Percentiles rank a stretch among this genome's conserved stretches.
Conservation (phyloP, 805 yeast species). For the Wickerhamiella dianesei region DNA sequence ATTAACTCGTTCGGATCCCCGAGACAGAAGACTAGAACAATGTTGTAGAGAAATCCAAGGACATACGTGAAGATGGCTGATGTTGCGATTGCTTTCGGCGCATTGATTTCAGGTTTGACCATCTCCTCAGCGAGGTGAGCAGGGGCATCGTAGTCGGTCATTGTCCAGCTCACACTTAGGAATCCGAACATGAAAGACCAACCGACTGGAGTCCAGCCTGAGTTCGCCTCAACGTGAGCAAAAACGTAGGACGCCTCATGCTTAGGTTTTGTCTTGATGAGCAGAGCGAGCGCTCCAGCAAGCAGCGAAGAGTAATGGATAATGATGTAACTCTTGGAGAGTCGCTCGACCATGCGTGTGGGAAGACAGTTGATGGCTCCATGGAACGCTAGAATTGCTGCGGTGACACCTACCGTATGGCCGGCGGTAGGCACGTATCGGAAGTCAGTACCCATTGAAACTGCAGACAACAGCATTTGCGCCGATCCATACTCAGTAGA, state of each 20-base stretch:
- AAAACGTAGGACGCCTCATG: slow-evolving; percentile 36
- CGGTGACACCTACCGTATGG: slow-evolving; percentile 22
- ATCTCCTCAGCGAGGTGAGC: slow-evolving; percentile 61
- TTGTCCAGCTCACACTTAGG: slow-evolving; percentile 31
- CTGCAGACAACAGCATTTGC: slow-evolving; percentile 24
- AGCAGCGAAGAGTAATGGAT: slow-evolving; percentile 36
- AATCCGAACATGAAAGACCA: slow-evolving; percentile 47
- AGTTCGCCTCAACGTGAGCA: slow-evolving; percentile 31
- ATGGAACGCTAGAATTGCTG: slow-evolving; percentile 35
- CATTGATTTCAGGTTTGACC: slow-evolving; percentile 38
- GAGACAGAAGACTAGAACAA: slow-evolving; percentile 23
- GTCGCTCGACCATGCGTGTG: slow-evolving; percentile 35
- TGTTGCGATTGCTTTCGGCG: slow-evolving; percentile 46
- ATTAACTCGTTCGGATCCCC: slow-evolving; percentile 18
- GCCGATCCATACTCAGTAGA: slow-evolving; percentile 27
- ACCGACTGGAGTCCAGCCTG: slow-evolving; percentile 40
- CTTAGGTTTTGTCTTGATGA: slow-evolving; percentile 38
- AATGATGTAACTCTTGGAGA: slow-evolving; percentile 39
- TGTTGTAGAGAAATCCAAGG: slow-evolving; percentile 22
- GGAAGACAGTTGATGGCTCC: slow-evolving; percentile 39
- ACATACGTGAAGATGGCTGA: slow-evolving; percentile 27
- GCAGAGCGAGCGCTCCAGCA: slow-evolving; percentile 38
- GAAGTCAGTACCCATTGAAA: slow-evolving; percentile 23
- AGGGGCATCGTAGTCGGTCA: slow-evolving; percentile 65
- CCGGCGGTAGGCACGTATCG: slow-evolving; percentile 20